Evolutionary conservation across 129 eudicot species (phyloP).

Genomic region (Artemisia annua): DNA sequence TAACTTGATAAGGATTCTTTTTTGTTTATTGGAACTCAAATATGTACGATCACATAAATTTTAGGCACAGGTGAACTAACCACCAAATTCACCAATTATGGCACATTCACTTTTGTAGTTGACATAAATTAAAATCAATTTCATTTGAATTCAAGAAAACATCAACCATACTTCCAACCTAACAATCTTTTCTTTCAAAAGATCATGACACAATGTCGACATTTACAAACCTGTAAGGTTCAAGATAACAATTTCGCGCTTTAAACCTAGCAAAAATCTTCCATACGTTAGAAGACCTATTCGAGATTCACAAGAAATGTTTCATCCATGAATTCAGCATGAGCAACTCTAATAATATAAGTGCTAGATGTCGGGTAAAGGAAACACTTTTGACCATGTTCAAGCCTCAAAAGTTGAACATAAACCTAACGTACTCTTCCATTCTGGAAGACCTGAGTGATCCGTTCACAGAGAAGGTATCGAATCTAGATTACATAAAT

Average conservation of each 20-base stretch:
- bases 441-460: not conserved
- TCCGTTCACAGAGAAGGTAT: not conserved
- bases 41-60: constrained; percentile 14
- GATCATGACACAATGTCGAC: too few species aligned
- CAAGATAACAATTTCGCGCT: too few species aligned
- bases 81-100: constrained; percentile 21
- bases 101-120: constrained; percentile 16
- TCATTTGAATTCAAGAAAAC: not conserved
- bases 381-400: too few species aligned
- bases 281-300: too few species aligned
- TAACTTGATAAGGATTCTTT: not conserved
- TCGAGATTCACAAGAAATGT: too few species aligned
- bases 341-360: too few species aligned
- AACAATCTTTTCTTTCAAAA: not conserved
- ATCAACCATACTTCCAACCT: not conserved
- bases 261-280: too few species aligned
- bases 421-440: not conserved
- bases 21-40: not conserved
- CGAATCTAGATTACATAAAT: not conserved
- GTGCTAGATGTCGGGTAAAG: too few species aligned
- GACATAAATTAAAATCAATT: constrained; percentile 5
- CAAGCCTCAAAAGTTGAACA: not conserved
- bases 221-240: too few species aligned
- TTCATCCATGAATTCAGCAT: too few species aligned
- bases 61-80: constrained; percentile 22